Percentiles rank a stretch among this genome's conserved stretches.
These are phyloP conservation scores for Haberlea rhodopensis DNA, from an alignment of 257 asterid genomes.

Conservation along the genomic window DNA sequence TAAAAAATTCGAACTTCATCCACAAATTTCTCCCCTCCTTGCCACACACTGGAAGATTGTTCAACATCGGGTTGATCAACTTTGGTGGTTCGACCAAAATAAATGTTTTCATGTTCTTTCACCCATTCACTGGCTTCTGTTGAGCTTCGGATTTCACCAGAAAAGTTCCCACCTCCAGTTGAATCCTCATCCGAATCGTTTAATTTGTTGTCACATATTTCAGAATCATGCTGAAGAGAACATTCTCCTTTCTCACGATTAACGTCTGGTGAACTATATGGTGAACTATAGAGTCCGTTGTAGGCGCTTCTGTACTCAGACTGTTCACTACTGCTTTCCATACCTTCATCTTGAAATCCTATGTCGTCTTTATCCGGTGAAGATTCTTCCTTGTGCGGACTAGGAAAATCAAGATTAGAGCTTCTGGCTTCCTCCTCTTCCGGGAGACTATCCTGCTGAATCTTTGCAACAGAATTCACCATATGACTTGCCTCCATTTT, in stretches of 20 bases:
- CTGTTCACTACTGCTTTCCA: conserved; percentile 24
- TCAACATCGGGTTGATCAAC: conserved; percentile 24
- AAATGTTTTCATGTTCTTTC: conserved; percentile 23
- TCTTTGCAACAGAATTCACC: conserved; percentile 21
- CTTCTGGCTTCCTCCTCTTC: conserved; percentile 35
- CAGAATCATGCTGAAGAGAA: conserved; percentile 25
- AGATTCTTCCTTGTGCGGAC: conserved; percentile 31
- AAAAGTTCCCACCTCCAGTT: conserved; percentile 30
- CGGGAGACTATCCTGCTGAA: conserved; percentile 22
- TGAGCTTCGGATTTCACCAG: conserved; percentile 45
- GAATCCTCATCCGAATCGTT: conserved; percentile 22
- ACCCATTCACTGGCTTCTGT: conserved; percentile 23
- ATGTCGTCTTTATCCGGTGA: conserved; percentile 25
- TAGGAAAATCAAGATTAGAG: conserved; percentile 28
- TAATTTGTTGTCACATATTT: conserved; percentile 22
- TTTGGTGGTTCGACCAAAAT: conserved; percentile 15
- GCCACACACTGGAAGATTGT: conserved; percentile 24
- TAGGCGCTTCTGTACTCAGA: conserved; percentile 29
- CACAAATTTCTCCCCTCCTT: conserved; percentile 19
- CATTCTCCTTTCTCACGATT: conserved; percentile 10
- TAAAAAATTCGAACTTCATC: conserved; percentile 18
- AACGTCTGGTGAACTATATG: conserved; percentile 35
- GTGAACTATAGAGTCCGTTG: conserved; percentile 30
- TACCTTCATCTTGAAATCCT: conserved; percentile 21
- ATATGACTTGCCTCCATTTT: conserved; percentile 28